These are phyloP conservation scores for Entomortierella parvispora DNA, from an alignment of 192 early-diverging fungal genomes.

Conservation along the genomic window DNA sequence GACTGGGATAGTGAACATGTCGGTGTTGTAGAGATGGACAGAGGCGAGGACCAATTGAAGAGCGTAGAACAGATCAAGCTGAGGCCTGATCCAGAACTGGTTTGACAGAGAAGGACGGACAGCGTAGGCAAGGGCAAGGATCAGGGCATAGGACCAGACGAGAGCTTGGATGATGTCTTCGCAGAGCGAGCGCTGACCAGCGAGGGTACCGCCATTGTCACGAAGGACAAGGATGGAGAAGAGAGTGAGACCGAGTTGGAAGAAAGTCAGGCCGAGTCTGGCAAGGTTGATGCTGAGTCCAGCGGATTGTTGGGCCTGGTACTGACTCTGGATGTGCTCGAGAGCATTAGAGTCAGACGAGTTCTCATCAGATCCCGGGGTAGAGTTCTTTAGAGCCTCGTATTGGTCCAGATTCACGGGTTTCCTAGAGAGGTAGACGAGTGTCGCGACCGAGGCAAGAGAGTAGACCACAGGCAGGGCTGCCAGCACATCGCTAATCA, in stretches of 20 bases:
- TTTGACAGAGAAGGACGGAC: neutral
- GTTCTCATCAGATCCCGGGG: neutral
- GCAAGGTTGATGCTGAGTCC: constrained; percentile 1
- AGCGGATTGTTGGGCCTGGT: neutral
- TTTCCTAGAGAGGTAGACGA: constrained; percentile 5
- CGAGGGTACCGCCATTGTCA: neutral
- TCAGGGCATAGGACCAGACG: constrained; percentile 11
- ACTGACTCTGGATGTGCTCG: neutral
- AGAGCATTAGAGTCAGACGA: neutral
- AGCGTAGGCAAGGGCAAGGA: neutral
- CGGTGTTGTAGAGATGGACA: neutral
- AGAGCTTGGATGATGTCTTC: neutral
- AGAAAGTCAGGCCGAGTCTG: constrained; percentile 7
- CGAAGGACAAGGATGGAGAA: neutral
- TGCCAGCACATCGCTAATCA: neutral
- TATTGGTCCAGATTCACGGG: constrained; percentile 8
- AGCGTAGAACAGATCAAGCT: constrained; percentile 16
- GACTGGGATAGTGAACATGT: neutral
- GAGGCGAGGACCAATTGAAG: constrained; percentile 1
- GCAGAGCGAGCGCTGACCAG: neutral
- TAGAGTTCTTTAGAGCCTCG: neutral
- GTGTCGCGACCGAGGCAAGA: constrained; percentile 1
- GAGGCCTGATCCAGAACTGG: constrained; percentile 13
- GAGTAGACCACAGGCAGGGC: constrained; percentile 4
- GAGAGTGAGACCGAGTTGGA: constrained; percentile 8